Evolutionary conservation across 1,284 basidiomycete species (phyloP).

Genomic region (Trametes sp.): DNA sequence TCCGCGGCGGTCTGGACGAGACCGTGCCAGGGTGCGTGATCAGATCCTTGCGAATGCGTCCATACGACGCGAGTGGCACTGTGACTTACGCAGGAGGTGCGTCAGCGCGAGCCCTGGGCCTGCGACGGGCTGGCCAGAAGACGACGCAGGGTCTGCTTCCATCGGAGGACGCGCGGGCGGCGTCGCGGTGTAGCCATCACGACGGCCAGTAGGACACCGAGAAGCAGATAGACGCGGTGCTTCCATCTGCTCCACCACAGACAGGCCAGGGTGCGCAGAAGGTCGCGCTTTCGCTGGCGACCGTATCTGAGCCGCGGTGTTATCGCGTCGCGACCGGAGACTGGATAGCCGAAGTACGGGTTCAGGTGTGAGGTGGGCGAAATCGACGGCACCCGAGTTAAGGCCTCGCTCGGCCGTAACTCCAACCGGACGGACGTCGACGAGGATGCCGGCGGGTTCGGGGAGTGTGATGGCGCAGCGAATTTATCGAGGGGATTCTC

Average conservation of each 20-base stretch:
- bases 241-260: constrained; percentile 76
- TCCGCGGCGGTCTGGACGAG: constrained; percentile 4
- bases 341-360: constrained; percentile 88
- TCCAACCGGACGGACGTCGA: not conserved
- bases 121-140: not conserved
- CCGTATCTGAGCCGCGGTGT: constrained; percentile 59
- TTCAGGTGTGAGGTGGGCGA: constrained; percentile 68
- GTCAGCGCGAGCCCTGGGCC: not conserved
- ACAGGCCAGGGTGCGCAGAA: constrained; percentile 66
- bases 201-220: constrained; percentile 28
- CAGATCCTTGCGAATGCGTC: too few relatives aligned
- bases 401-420: constrained; percentile 3
- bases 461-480: constrained; percentile 1
- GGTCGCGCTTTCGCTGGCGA: constrained; percentile 74
- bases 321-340: constrained; percentile 38
- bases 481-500: constrained; percentile 51
- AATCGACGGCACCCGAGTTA: constrained; percentile 38
- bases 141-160: constrained; percentile 10
- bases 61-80: not conserved
- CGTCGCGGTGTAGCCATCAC: constrained; percentile 22
- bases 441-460: constrained; percentile 5
- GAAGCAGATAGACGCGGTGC: constrained; percentile 44
- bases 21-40: not conserved
- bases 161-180: constrained; percentile 19
- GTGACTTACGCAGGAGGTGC: not conserved